Evolutionary conservation across 148 eudicot genomes (phyloP).

Genomic region (Mesembryanthemum crystallinum): DNA sequence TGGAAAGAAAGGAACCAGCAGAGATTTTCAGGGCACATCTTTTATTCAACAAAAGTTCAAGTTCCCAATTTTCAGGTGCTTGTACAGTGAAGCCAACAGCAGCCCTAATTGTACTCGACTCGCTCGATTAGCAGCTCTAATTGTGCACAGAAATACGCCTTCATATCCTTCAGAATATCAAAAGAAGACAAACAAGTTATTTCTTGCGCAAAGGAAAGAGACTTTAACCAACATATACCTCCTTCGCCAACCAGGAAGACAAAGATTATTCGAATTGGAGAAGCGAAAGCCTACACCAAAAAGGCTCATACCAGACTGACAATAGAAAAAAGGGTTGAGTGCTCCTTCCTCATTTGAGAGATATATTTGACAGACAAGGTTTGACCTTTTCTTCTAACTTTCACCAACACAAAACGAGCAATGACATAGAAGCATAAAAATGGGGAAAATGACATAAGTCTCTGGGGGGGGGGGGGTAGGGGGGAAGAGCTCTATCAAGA

Average conservation of each 20-base stretch:
- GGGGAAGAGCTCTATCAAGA: no score
- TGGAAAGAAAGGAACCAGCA: neutral
- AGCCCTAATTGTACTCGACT: no score
- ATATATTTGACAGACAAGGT: neutral
- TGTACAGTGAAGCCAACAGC: no score
- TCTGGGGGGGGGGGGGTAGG: no score
- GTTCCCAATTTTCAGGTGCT: no score
- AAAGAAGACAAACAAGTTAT: neutral
- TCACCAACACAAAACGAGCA: no score
- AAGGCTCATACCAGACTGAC: neutral
- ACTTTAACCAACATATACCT: neutral
- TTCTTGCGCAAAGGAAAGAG: neutral
- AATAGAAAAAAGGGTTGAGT: neutral
- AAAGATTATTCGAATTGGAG: neutral
- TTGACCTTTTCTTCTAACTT: neutral
- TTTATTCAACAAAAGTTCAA: neutral
- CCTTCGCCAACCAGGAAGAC: neutral
- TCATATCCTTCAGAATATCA: no score
- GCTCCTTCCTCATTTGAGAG: neutral
- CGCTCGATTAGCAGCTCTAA: no score
- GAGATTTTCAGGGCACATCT: neutral
- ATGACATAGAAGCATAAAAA: no score
- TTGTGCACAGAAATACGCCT: no score
- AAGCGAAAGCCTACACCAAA: neutral
- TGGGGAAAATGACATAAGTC: no score